phyloP scores from a whole-genome alignment of 1,284 basidiomycete species.

The Tilletia setariae region DNA sequence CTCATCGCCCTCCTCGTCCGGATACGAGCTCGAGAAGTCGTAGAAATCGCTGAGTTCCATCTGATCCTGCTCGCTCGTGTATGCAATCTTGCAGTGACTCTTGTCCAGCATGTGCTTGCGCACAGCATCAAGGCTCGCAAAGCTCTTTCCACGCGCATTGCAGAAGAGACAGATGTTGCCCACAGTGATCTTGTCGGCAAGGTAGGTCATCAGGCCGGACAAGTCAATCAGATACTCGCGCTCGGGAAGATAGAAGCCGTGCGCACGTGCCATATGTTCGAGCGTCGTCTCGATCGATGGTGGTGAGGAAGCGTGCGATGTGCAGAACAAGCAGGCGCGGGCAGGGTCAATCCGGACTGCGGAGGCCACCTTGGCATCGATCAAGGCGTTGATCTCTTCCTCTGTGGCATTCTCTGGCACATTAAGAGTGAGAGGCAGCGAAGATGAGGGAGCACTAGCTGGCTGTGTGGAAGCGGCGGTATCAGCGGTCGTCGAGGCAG shows the following conservation, averaged over 20 bases:
- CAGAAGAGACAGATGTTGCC: slow-evolving; percentile 93
- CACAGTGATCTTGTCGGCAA: slow-evolving; percentile 89
- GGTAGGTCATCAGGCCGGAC: slow-evolving; percentile 74
- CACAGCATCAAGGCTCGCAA: slow-evolving; percentile 42
- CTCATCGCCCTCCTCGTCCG: slow-evolving; percentile 54
- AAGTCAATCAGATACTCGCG: slow-evolving; percentile 83
- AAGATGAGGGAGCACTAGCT: background rate
- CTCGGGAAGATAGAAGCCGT: slow-evolving; percentile 97
- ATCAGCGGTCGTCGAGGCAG: background rate
- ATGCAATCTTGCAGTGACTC: slow-evolving; percentile 88
- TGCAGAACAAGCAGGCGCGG: slow-evolving; percentile 71
- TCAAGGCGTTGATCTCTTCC: slow-evolving; percentile 43
- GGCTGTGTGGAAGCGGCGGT: background rate
- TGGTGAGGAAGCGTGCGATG: slow-evolving; percentile 58
- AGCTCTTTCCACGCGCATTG: slow-evolving; percentile 45
- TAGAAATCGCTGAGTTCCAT: slow-evolving; percentile 91
- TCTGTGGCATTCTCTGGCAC: slow-evolving; percentile 38
- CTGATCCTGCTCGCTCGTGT: slow-evolving; percentile 74
- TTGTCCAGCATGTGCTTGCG: slow-evolving; percentile 53
- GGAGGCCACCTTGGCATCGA: slow-evolving; percentile 45
- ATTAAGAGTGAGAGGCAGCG: background rate
- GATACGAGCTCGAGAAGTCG: slow-evolving; percentile 80
- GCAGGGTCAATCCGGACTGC: slow-evolving; percentile 44
- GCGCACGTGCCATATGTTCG: slow-evolving; percentile 77
- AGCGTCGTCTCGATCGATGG: slow-evolving; percentile 70